phyloP scores from a whole-genome alignment of 2,329 filamentous ascomycete genomes.

The Canariomyces notabilis region DNA sequence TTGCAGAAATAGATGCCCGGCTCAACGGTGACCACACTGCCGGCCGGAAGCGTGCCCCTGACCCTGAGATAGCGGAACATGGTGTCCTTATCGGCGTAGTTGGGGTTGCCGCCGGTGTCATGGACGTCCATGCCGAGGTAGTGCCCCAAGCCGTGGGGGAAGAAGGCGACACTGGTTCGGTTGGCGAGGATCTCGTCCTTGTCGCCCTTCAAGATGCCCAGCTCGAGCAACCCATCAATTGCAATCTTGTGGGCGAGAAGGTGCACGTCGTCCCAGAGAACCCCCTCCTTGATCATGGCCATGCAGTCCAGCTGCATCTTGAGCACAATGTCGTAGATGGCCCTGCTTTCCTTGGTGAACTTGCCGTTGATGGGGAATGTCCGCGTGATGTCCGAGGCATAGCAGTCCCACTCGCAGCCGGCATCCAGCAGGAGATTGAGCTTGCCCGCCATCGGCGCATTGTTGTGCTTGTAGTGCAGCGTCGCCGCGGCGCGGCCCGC shows the following conservation, averaged over 20 bases:
- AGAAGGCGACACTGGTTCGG: slow-evolving; percentile 82
- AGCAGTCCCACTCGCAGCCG: slow-evolving; percentile 69
- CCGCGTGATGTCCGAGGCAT: slow-evolving; percentile 70
- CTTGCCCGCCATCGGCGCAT: slow-evolving; percentile 63
- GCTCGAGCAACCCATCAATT: slow-evolving; percentile 68
- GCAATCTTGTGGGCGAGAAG: slow-evolving; percentile 73
- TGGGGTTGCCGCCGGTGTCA: slow-evolving; percentile 73
- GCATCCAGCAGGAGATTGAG: slow-evolving; percentile 81
- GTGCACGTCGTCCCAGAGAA: slow-evolving; percentile 78
- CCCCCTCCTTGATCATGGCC: slow-evolving; percentile 64
- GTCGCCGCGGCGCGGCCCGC: slow-evolving; percentile 75
- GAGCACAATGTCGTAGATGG: slow-evolving; percentile 78
- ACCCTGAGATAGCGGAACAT: slow-evolving; percentile 87
- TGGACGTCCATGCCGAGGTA: slow-evolving; percentile 92
- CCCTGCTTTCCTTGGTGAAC: slow-evolving; percentile 63
- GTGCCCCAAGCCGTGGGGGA: slow-evolving; percentile 86
- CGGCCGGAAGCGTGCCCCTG: slow-evolving; percentile 66
- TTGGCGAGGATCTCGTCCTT: slow-evolving; percentile 69
- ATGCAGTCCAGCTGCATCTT: slow-evolving; percentile 82
- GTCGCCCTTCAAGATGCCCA: slow-evolving; percentile 68
- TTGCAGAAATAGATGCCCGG: slow-evolving; percentile 91
- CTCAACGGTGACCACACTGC: slow-evolving; percentile 88
- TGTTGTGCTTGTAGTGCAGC: slow-evolving; percentile 81
- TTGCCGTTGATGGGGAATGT: slow-evolving; percentile 76
- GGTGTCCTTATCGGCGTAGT: slow-evolving; percentile 71